phyloP scores from a whole-genome alignment of 73 alveolate species.

The Paramecium caudatum region DNA sequence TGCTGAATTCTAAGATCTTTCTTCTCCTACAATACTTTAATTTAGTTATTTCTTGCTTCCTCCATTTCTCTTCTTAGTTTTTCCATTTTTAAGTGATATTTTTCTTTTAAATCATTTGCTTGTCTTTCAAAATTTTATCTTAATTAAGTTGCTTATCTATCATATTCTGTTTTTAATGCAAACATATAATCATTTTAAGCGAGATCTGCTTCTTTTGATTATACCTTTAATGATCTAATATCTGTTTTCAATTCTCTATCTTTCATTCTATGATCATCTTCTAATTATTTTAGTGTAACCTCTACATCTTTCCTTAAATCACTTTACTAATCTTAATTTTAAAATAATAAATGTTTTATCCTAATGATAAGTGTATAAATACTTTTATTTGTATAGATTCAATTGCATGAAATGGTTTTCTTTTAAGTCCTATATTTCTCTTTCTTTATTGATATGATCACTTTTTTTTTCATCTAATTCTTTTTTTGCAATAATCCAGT shows the following conservation, averaged over 20 bases:
- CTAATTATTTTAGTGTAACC: slow-evolving; percentile 94
- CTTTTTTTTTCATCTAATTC: slow-evolving; percentile 97
- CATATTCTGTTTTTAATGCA: slow-evolving; percentile 94
- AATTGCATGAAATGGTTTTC: slow-evolving; percentile 96
- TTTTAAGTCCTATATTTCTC: slow-evolving; percentile 94
- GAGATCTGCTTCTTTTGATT: slow-evolving; percentile 96
- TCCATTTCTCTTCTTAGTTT: slow-evolving; percentile 96
- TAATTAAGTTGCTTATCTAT: slow-evolving; percentile 91
- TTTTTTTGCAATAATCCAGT: slow-evolving; percentile 98
- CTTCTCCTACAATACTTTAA: slow-evolving; percentile 91
- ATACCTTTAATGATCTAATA: slow-evolving; percentile 91
- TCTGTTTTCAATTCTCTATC: slow-evolving; percentile 97
- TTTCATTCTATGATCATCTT: slow-evolving; percentile 96
- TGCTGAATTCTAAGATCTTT: slow-evolving; percentile 93
- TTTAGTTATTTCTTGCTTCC: slow-evolving; percentile 90
- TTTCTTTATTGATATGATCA: slow-evolving; percentile 95
- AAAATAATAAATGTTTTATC: slow-evolving; percentile 95
- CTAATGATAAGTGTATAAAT: slow-evolving; percentile 35
- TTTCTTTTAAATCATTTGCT: slow-evolving; percentile 93
- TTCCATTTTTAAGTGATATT: slow-evolving; percentile 96
- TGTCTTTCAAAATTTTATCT: slow-evolving; percentile 95
- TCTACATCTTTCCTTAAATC: slow-evolving; percentile 96
- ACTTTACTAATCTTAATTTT: slow-evolving; percentile 95
- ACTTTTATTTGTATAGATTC: slow-evolving; percentile 94
- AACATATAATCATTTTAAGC: slow-evolving; percentile 93